Base-by-base conservation (phyloP, 164 flowering plant species). In the Magnolia changhungtana region DNA sequence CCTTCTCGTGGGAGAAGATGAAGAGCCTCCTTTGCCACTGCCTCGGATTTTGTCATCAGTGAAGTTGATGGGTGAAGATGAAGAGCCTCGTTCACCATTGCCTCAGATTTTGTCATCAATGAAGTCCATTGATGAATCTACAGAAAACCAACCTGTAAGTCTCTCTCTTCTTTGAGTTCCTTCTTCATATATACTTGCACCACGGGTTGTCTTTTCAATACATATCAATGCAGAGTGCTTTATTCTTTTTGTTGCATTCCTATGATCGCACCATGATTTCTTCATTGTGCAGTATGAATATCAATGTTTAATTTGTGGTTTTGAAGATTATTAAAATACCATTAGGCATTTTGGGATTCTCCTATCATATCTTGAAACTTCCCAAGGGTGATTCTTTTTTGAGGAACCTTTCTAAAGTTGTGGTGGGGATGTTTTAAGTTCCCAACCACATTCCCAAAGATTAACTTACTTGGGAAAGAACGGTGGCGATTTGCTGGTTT, bases 1-100 rank as follows among this genome's bases (percentile, higher is more conserved):
- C 63, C 96, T 96, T 79, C 88, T 96, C 67, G 78, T 75, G 45
- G 83, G 63, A 52, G 83, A 75, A 67, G 78, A 52, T 27, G 29
- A 73, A 52, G 66, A 67, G 24, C 49, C 63, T 23, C n/a, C 72
- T 69, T 37, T 7, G 7, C 45, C 45, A 37, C 61, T 76, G 63
- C 61, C 67, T 75, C 52, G 78, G n/a, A 50, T 24, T 6, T 78
- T 84, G 65, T 50, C 78, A 59, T 70, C 86, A 61, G 31, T 84
- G 19, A 78, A 80, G 31, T 58, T 1, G 63, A 81, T 69, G 88
- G 84, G 7, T 82, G 81, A n/a, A 52, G 14, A 52, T 1, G 29
- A 27, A 27, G 29, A 27, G 29, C 29, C 29, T 27, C 45, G 6
- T 37, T 37, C 45, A 0, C 45, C 45, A 37, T 59, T 76, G 63